Evolutionary conservation across 768 basidiomycete genomes (phyloP), one percentile per base, ranked within the genome.

Genomic region (Chlorophyllum brunneum): DNA sequence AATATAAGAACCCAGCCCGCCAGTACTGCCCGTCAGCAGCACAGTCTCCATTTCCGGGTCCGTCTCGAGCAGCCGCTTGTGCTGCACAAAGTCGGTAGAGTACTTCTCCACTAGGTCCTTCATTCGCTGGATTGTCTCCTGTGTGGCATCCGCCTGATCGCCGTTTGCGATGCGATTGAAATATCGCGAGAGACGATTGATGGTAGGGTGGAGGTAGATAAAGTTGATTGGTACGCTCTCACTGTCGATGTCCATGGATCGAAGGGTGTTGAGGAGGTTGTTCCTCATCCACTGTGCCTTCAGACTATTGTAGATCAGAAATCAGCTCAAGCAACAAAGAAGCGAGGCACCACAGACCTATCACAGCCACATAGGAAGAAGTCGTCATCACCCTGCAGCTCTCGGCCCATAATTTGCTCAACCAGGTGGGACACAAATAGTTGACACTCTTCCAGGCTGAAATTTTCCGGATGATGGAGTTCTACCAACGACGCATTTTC

Each of bases 341-440:
- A 31, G 24, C 41, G 39, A 5, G 10, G 18, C 15, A 3, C 10
- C 29, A 51, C 58, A 5, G 39, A 72, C 71, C 71, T 73, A 51
- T 75, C 72, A 43, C 72, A 71, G 3, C 74, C 74, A 31, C 65
- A 48, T 41, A 68, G 65, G 55, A 76, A 74, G 23, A 77, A 48
- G 48, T 75, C 72, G 16, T 67, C 70, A 1, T 57, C 53, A 51
- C 75, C 73, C 23, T 18, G 46, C 20, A 56, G 18, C 3, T 37
- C 33, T 7, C 36, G 31, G 8, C 34, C 51, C 24, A 38, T 43
- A 27, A 51, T 26, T 27, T 51, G 41, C n/a, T 44, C 40, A 2
- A 44, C 50, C 22, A 51, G 23, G 16, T 27, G 54, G 15, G 67
- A 57, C 11, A 74, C 65, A 54, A 70, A 75, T 3, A 58, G 57